These are phyloP conservation scores for Lasiosphaeriaceae sp. DNA, from an alignment of 495 filamentous ascomycete genomes.

Conservation along the genomic window DNA sequence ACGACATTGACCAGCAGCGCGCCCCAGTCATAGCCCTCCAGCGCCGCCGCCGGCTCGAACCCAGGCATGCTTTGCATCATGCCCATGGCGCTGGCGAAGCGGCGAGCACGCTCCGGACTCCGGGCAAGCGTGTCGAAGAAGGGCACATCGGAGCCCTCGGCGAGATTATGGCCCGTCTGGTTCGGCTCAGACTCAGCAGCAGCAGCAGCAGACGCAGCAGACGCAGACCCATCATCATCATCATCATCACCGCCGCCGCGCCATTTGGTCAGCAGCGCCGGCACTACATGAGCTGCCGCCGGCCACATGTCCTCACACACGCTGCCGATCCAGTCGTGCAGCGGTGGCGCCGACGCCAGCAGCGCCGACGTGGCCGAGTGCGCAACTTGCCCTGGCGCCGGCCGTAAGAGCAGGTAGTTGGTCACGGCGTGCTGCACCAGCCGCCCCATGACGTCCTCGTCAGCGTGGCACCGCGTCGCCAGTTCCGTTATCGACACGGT, in stretches of 20 bases:
- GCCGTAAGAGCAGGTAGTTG: constrained; percentile 42
- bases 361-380: constrained; percentile 36
- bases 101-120: constrained; percentile 24
- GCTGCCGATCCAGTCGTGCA: constrained; percentile 33
- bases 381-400: constrained; percentile 33
- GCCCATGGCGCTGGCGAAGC: constrained; percentile 38
- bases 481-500: constrained; percentile 25
- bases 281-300: constrained; percentile 20
- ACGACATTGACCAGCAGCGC: constrained; percentile 10
- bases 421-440: constrained; percentile 44
- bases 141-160: constrained; percentile 26
- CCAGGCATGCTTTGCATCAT: constrained; percentile 21
- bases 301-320: constrained; percentile 36
- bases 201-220: no score
- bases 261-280: constrained; percentile 16
- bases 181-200: no score
- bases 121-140: constrained; percentile 28
- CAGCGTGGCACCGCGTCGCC: constrained; percentile 19
- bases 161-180: constrained; percentile 24
- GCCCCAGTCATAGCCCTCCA: constrained; percentile 32
- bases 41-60: constrained; percentile 27
- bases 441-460: constrained; percentile 22
- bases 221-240: no score
- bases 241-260: constrained; percentile 7
- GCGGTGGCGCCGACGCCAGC: constrained; percentile 26